Evolutionary conservation across 73 alveolate species (phyloP), one percentile per base, ranked within the genome.

Genomic region (Symbiodinium pilosum): DNA sequence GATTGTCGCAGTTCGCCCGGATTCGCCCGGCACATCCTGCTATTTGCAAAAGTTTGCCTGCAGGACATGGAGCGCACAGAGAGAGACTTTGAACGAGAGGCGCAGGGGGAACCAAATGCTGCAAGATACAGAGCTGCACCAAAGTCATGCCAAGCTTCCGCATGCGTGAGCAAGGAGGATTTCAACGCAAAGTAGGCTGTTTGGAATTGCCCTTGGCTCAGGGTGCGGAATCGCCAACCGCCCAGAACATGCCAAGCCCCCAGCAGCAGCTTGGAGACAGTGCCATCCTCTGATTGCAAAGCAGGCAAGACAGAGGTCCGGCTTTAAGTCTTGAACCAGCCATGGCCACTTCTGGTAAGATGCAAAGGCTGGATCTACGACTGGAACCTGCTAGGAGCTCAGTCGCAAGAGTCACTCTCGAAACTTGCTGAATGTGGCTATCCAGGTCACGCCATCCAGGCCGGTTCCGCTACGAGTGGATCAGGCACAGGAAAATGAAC

Each of bases 391-490:
- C 81, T 8, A 47, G 59, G 21, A 47, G 59, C 59, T 9, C 59
- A 47, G 59, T n/a, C 39, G 39, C 81, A 24, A 32, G 5, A 64
- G 81, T n/a, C 59, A 47, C 6, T 47, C 21, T 47, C 59, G 59
- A 47, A 14, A 47, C 21, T 38, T 28, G 38, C 39, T 28, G 30
- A n/a, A n/a, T n/a, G n/a, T n/a, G n/a, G n/a, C n/a, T n/a, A n/a
- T n/a, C n/a, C 38, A 64, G 81, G 81, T 64, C 81, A 64, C 81
- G 38, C 81, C 81, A 14, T 64, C 81, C 81, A 64, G 81, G 81
- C 81, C 81, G 34, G 81, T 64, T 20, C 81, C 81, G 38, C 81
- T 64, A 18, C 32, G 81, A 64, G 81, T 64, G 20, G 39, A 64
- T 34, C 39, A 32, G 34, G 6, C 59, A 9, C 39, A 64, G 38